Base-by-base conservation (phyloP, 495 filamentous ascomycete species). In the Aspergillus conjunctus region DNA sequence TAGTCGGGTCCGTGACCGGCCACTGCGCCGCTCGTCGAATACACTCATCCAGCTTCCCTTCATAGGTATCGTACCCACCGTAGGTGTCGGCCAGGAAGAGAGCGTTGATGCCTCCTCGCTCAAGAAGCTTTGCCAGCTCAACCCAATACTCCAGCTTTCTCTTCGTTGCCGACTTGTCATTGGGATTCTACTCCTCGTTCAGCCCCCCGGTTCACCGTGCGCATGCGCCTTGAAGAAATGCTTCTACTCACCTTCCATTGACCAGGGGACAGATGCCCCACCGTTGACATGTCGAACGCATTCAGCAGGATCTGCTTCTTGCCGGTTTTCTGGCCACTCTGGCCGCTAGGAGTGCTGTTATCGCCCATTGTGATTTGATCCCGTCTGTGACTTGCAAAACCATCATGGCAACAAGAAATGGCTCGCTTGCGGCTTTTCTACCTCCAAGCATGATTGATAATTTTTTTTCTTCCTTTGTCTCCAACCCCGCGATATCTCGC, bases 271-370 rank as follows among this genome's bases (percentile, higher is more conserved):
- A 87, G 73, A 69, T 90, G 86, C 12, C 86, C 87, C 60, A 82
- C 75, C 52, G 82, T 85, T 39, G 70, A 85, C 79, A 83, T 81
- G 30, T 85, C 85, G 62, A 88, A 88, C 30, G 84, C 86, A 71
- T 88, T 88, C 58, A 88, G 68, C 58, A 88, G 79, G 30, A 87
- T 80, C 45, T 81, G 79, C 69, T 87, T 87, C 67, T 83, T 87
- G 59, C 37, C 43, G 1, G 45, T 11, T 12, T 51, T 51, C 68
- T 83, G 86, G 59, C 43, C 53, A 12, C 21, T 31, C 22, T 54
- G 53, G 32, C 53, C 52, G 41, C 43, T 20, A 17, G 39, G 2
- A 14, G 14, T 30, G 12, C 21, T 53, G 22, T 21, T 31, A 44
- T 56, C 56, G 34, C 56, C 56, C 63, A 65, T 65, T 7, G 15